These are phyloP conservation scores for Beauveria medogensis DNA, from an alignment of 2,329 filamentous ascomycete species.

Conservation along the genomic window DNA sequence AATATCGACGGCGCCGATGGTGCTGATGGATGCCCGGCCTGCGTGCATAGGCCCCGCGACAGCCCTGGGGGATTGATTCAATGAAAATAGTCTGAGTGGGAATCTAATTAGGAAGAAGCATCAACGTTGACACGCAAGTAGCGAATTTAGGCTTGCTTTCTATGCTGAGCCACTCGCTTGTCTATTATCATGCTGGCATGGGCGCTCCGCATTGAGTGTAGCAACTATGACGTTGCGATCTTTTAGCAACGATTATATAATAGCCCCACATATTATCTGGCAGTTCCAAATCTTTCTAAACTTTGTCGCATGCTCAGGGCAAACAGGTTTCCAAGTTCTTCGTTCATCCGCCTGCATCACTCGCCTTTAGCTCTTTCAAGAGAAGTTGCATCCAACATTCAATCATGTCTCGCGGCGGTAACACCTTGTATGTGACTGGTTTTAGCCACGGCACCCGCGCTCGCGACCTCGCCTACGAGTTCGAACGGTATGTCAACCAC, in stretches of 20 bases:
- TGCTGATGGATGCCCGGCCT: not conserved
- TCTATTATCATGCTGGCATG: not conserved
- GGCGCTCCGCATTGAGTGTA: not conserved
- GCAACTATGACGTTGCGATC: conserved; percentile 7
- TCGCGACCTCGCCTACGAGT: conserved; percentile 99
- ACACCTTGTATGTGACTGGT: conserved; percentile 96
- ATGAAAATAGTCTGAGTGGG: not conserved
- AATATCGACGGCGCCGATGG: not conserved
- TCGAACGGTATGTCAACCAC: conserved; percentile 94
- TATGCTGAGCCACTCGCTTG: not conserved
- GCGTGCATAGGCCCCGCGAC: not conserved
- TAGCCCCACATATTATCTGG: not conserved
- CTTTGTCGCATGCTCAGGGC: conserved; percentile 2
- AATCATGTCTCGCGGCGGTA: conserved; percentile 84
- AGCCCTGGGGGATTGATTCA: not conserved
- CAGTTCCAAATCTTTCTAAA: conserved; percentile 3
- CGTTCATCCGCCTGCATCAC: conserved; percentile 1
- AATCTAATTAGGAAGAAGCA: not conserved
- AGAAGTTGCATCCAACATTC: not conserved
- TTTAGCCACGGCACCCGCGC: conserved; percentile 98
- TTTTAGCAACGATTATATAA: conserved; percentile 1
- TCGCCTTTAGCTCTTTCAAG: conserved; percentile 1
- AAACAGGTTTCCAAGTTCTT: conserved; percentile 7
- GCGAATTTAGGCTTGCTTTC: not conserved
- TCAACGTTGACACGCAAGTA: no score